phyloP scores from a whole-genome alignment of 2,329 filamentous ascomycete genomes.

The Karstenula rhodostoma region DNA sequence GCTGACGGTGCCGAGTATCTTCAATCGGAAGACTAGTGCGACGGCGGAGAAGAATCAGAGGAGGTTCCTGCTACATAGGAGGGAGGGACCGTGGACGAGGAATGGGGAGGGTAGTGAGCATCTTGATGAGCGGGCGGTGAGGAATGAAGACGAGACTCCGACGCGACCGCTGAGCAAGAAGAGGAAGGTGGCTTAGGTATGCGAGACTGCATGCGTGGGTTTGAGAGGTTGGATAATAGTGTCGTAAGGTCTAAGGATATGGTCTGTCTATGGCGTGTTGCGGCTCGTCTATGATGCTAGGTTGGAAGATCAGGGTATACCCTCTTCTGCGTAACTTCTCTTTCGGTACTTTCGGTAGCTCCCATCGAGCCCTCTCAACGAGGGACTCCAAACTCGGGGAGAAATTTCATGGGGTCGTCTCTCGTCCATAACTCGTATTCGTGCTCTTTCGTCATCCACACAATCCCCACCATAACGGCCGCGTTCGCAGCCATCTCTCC shows the following conservation, averaged over 20 bases:
- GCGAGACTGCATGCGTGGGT: neutral
- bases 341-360: neutral
- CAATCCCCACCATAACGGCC: conserved; percentile 14
- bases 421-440: conserved; percentile 12
- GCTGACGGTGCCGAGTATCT: conserved; percentile 2
- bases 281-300: neutral
- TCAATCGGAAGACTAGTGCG: neutral
- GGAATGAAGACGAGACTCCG: neutral
- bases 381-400: conserved; percentile 9
- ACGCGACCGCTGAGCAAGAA: neutral
- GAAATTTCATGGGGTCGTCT: conserved; percentile 9
- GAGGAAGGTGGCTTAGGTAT: neutral
- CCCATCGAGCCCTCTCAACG: neutral
- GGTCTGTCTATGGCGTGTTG: no score
- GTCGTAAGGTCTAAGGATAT: neutral
- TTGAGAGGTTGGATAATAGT: neutral
- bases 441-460: conserved; percentile 12
- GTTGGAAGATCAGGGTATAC: neutral
- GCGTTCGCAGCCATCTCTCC: conserved; percentile 11
- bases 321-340: neutral
- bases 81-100: neutral
- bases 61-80: neutral
- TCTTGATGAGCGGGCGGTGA: neutral
- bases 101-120: neutral
- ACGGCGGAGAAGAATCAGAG: neutral